phyloP scores from a whole-genome alignment of 2,329 filamentous ascomycete genomes.

The Penicillium hordei region DNA sequence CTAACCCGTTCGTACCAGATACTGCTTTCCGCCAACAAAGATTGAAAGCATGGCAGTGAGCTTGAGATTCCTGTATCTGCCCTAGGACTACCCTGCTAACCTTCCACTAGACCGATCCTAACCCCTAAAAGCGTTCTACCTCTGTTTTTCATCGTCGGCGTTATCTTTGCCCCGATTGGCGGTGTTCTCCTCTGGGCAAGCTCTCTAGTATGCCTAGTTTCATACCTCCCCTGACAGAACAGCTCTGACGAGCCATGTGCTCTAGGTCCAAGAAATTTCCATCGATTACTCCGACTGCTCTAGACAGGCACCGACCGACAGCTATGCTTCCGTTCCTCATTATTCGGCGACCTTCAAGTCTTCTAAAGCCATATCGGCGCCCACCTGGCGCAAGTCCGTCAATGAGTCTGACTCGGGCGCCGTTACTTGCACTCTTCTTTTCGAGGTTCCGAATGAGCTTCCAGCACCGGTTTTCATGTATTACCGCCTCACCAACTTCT shows the following conservation, averaged over 20 bases:
- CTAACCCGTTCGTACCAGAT: slow-evolving; percentile 55
- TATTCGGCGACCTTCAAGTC: slow-evolving; percentile 68
- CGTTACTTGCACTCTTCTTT: slow-evolving; percentile 68
- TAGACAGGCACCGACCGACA: slow-evolving; percentile 53
- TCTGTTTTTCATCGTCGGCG: slow-evolving; percentile 84
- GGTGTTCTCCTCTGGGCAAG: slow-evolving; percentile 84
- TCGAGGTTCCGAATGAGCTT: slow-evolving; percentile 77
- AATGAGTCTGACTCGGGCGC: slow-evolving; percentile 37
- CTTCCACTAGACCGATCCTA: slow-evolving; percentile 71
- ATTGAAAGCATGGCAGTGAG: slow-evolving; percentile 97
- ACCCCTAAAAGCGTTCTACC: slow-evolving; percentile 92
- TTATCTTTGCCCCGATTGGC: slow-evolving; percentile 92
- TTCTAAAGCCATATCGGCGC: slow-evolving; percentile 41
- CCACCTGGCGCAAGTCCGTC: slow-evolving; percentile 34
- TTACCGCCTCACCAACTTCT: slow-evolving; percentile 96
- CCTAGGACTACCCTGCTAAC: slow-evolving; percentile 10
- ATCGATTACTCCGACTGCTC: slow-evolving; percentile 87
- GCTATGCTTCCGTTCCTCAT: slow-evolving; percentile 33
- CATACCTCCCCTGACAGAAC: neutral
- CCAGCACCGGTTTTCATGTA: slow-evolving; percentile 84
- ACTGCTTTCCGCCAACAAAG: slow-evolving; percentile 96
- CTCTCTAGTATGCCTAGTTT: slow-evolving; percentile 59
- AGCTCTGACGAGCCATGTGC: neutral
- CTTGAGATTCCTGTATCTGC: slow-evolving; percentile 1
- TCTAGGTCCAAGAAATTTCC: slow-evolving; percentile 80